Evolutionary conservation across 768 basidiomycete genomes (phyloP), one percentile per base, ranked within the genome.

Genomic region (Mycena epipterygia): DNA sequence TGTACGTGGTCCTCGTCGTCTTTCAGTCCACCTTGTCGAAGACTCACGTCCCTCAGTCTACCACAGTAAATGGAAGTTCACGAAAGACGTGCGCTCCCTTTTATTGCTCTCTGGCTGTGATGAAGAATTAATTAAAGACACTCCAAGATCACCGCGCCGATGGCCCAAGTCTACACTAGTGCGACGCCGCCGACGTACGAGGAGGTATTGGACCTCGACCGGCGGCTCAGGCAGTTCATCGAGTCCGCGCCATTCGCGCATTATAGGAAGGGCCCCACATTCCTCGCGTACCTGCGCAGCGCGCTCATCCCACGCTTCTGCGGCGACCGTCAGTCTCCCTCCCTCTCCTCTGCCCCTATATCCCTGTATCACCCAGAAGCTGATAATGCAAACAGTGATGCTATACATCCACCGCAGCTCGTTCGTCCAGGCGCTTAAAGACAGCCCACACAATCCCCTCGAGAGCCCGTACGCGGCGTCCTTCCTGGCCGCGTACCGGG

Each of bases 401-500:
- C 65, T 87, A 5, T 81, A 80, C 68, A 80, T 87, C 48, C 86
- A 87, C 67, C 81, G 85, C 53, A 82, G 81, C 19, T 87, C 82
- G 76, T 87, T 86, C 64, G 84, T 84, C 0, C 83, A 84, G 49
- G 86, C 86, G 0, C 75, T 87, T 59, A 76, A 83, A 13, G 84
- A 86, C 39, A 76, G 79, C 37, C 86, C 86, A 23, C 76, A 77
- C 19, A 84, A 86, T 62, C 86, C 86, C 17, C 80, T 87, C 12
- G 78, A 81, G 21, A 84, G 84, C 68, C 81, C 83, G 2, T 86
- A 84, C 35, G 86, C 86, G 0, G 83, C 86, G 5, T 87, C 86
- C 12, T 85, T 86, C 73, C 80, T 87, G 29, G 85, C 86, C 7
- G 82, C 86, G 12, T 86, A 85, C 71, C 81, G 84, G 46, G 83